Base-by-base conservation (phyloP, 1,139 yeast species). In the Nakaseomyces nivariensis region DNA sequence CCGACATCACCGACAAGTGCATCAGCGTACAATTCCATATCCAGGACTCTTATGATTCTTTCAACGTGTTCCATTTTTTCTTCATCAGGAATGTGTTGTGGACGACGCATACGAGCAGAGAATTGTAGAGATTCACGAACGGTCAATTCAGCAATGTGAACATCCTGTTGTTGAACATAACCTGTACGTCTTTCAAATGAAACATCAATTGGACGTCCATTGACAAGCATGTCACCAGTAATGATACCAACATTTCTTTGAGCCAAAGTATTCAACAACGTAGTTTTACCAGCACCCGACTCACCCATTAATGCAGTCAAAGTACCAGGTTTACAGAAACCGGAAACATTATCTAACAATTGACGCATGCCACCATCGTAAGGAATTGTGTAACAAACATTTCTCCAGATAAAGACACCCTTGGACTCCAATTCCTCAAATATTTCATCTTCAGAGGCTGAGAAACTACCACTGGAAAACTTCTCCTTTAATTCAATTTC, bases 211-310 rank as follows among this genome's bases (percentile, higher is more conserved):
- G 73, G 71, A 41, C 66, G 63, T 53, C 81, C 81, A 60, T 77
- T 76, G 42, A 78, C 79, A 48, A 76, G 60, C 73, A 76, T 74
- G 50, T 75, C 78, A 58, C 82, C 82, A 47, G 80, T 75, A 37
- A 78, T 69, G 36, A 72, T 72, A 55, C 81, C 81, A 58, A 70
- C 68, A 48, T 73, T 65, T 63, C 82, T 69, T 56, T 76, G 77
- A 44, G 83, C 77, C 51, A 79, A 67, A 46, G 74, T 72, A 56
- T 78, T 77, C 58, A 79, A 69, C 50, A 79, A 64, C 0, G 84
- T 79, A 1, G 84, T 78, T 60, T 79, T 79, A 61, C 84, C 84
- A 43, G 83, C 82, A 58, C 84, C 84, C 13, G 83, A 78, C 56
- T 77, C 82, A 51, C 84, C 83, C 82, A 79, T 78, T 45, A 78